phyloP scores from a whole-genome alignment of 2,329 filamentous ascomycete genomes.

The Corynespora cassiicola region DNA sequence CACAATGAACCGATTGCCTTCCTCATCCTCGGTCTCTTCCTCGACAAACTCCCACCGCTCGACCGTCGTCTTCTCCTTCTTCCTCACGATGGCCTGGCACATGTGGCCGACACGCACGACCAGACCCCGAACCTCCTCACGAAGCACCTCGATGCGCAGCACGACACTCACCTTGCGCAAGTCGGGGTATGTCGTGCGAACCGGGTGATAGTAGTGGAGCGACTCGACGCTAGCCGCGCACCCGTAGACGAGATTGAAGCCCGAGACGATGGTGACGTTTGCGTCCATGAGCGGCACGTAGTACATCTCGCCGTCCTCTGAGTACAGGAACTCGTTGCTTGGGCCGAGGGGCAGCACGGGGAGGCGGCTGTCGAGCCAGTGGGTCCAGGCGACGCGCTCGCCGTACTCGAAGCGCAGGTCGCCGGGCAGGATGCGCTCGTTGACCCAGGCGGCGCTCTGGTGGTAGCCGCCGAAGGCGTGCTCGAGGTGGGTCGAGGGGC shows the following conservation, averaged over 20 bases:
- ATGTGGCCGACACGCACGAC: conserved; percentile 61
- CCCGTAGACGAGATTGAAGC: no score
- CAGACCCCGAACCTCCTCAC: conserved; percentile 52
- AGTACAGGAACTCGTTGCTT: neutral
- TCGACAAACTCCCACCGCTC: conserved; percentile 62
- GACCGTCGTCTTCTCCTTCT: conserved; percentile 50
- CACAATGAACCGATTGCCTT: conserved; percentile 1
- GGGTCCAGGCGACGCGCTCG: conserved; percentile 42
- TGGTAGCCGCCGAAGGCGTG: no score
- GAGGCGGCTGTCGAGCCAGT: conserved; percentile 66
- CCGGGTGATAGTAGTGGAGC: no score
- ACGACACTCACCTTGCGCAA: conserved; percentile 44
- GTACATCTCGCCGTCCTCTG: neutral
- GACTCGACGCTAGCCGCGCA: neutral
- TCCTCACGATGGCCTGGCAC: conserved; percentile 63
- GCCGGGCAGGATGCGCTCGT: conserved; percentile 20
- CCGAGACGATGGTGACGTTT: no score
- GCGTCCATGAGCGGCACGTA: no score
- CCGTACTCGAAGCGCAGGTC: conserved; percentile 14
- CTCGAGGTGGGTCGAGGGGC: no score
- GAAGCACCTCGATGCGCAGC: conserved; percentile 42
- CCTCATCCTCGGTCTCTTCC: conserved; percentile 3
- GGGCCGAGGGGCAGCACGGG: conserved; percentile 21
- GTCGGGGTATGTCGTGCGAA: no score
- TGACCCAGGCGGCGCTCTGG: no score